Evolutionary conservation across 2,329 filamentous ascomycete genomes (phyloP), one percentile per base, ranked within the genome.

Genomic region (Colletotrichum abscissum): DNA sequence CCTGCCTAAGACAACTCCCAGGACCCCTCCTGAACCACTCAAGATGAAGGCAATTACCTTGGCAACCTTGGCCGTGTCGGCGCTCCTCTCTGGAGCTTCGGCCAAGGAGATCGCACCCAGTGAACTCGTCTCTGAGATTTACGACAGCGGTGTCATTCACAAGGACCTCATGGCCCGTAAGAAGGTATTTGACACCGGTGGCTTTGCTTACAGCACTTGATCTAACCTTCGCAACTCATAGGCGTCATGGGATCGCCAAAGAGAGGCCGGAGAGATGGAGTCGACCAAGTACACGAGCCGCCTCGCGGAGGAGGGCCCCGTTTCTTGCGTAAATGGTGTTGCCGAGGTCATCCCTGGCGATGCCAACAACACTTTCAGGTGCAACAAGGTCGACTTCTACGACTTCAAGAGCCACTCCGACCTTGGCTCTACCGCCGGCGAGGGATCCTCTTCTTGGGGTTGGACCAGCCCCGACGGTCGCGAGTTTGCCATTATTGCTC

Each of bases 381-480:
- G 75, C 69, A 73, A 76, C 46, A 69, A 62, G 30, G 67, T 76
- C 28, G 72, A 76, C 74, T 82, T 89, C 19, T 86, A 88, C 76
- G 86, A 89, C 78, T 90, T 90, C 79, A 81, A 87, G 70, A 85
- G 83, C 59, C 88, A 90, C 76, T 82, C 85, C 7, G 83, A 86
- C 59, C 83, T 90, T 5, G 88, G 88, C 8, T 87, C 84, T 74
- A 73, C 74, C 75, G 76, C 76, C 22, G 66, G 65, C 35, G 73
- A 74, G 56, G 81, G 81, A 2, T 77, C 79, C 3, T 80, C 78
- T 0, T 80, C 80, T 0, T 85, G 82, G 83, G 85, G 85, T 5
- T 86, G 85, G 85, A 83, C 81, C 2, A 82, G 81, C 54, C 78
- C 79, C 1, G 81, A 83, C 42, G 86, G 85, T 30, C 82, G 74